Base-by-base conservation (phyloP, 2,329 filamentous ascomycete genomes). In the Phialophora verrucosa region DNA sequence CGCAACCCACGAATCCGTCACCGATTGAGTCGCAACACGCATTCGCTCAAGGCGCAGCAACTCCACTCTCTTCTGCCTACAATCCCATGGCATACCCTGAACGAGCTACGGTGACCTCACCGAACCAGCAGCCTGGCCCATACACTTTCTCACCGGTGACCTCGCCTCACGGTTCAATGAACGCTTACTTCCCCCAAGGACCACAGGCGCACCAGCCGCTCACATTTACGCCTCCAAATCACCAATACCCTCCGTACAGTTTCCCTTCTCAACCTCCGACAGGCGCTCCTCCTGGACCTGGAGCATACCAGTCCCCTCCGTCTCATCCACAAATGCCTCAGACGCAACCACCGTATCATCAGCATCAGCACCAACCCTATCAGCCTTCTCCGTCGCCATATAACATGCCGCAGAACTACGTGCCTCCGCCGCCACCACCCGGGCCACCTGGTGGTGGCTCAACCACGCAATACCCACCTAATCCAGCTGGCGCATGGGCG, bases 341-440 rank as follows among this genome's bases (percentile, higher is more conserved):
- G 47, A 71, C 69, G 67, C 71, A 78, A 75, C 69, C 73, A 71
- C 64, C 76, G 65, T 71, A 77, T 68, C 74, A 80, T 70, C 65
- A 80, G 61, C 81, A 61, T 17, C 65, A 80, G 60, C 81, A 61
- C 14, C 74, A 79, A 70, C 50, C 76, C 72, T 59, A 74, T 73
- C 65, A 80, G 60, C 81, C 80, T n/a, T 76, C 77, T 42, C 75
- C 76, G 17, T 76, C 77, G 35, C 75, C 76, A n/a, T 78, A 79
- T 66, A 78, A 78, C 68, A 77, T 89, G 62, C 87, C 87, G 12
- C 83, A 87, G 59, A 88, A 88, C 4, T 91, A 89, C 74, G 83
- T 90, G 29, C 88, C 87, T 0, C 88, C 88, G 20, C 88, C 88
- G 3, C 88, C 88, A 11, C 88, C 88, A 0, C 88, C 88, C 1